A percentile compares a stretch with the other conserved stretches of the same genome.
phyloP scores from a whole-genome alignment of 441 rosid species.

The Populus hybrid region DNA sequence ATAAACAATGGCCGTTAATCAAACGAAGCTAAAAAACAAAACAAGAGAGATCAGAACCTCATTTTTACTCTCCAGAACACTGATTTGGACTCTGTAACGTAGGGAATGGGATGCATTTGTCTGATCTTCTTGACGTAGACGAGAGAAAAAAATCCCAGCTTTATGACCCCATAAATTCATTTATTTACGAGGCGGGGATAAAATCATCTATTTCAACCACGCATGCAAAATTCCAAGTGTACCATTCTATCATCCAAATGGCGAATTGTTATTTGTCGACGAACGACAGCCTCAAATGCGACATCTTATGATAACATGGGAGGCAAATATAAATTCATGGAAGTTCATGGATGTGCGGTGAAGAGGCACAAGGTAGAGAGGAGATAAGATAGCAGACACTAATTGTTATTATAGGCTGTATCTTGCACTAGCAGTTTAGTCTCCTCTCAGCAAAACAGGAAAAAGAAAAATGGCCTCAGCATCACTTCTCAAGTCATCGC shows the following conservation, averaged over 20 bases:
- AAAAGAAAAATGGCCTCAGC: constrained; percentile 62
- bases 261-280: constrained; percentile 31
- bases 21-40: constrained; percentile 8
- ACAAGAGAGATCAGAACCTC: constrained; percentile 27
- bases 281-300: constrained; percentile 61
- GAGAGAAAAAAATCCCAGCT: constrained; percentile 20
- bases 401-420: constrained; percentile 3
- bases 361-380: constrained; percentile 28
- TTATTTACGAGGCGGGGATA: constrained; percentile 38
- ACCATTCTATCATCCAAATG: constrained; percentile 62
- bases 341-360: constrained; percentile 40
- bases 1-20: constrained; percentile 28
- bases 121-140: constrained; percentile 1
- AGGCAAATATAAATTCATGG: constrained; percentile 42
- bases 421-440: constrained; percentile 17
- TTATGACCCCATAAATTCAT: constrained; percentile 5
- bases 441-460: constrained; percentile 16
- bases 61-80: constrained; percentile 24
- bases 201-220: constrained; percentile 43
- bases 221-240: constrained; percentile 26
- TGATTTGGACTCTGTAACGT: not conserved
- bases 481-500: constrained; percentile 71
- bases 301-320: constrained; percentile 40
- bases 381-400: constrained; percentile 37
- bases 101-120: constrained; percentile 30